Conservation (phyloP, 1,139 yeast species). For the Hansenula anomala region DNA sequence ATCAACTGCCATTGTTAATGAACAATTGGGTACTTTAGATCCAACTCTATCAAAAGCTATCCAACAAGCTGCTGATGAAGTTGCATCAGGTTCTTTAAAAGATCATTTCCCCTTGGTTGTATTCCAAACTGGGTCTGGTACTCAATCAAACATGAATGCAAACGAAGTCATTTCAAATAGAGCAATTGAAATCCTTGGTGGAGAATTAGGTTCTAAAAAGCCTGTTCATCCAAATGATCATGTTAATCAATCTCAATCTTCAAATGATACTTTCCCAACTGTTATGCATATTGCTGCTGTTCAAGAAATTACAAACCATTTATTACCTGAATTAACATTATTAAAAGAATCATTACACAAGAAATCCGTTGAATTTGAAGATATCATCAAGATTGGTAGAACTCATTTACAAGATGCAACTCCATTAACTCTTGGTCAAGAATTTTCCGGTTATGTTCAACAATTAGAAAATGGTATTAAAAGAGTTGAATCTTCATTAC, state of each 20-base stretch:
- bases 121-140: slow-evolving; percentile 98
- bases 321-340: slow-evolving; percentile 74
- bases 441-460: slow-evolving; percentile 93
- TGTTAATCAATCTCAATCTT: slow-evolving; percentile 96
- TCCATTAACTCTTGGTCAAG: slow-evolving; percentile 96
- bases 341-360: slow-evolving; percentile 73
- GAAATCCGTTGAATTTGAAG: slow-evolving; percentile 77
- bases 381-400: slow-evolving; percentile 96
- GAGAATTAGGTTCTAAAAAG: slow-evolving; percentile 80
- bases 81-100: slow-evolving; percentile 81
- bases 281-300: slow-evolving; percentile 99
- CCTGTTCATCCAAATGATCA: slow-evolving; percentile 99
- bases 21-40: slow-evolving; percentile 75
- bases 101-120: slow-evolving; percentile 97
- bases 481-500: slow-evolving; percentile 74
- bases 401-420: slow-evolving; percentile 99
- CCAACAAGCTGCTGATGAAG: slow-evolving; percentile 93
- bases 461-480: slow-evolving; percentile 88
- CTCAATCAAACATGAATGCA: slow-evolving; percentile 98
- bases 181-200: slow-evolving; percentile 94
- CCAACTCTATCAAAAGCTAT: slow-evolving; percentile 81
- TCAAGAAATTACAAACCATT: slow-evolving; percentile 67
- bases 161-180: slow-evolving; percentile 97
- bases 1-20: slow-evolving; percentile 91
- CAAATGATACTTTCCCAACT: slow-evolving; percentile 98